Percentiles rank a stretch among this genome's conserved stretches.
Conservation (phyloP, 805 yeast genomes). For the Schwanniomyces sp. region DNA sequence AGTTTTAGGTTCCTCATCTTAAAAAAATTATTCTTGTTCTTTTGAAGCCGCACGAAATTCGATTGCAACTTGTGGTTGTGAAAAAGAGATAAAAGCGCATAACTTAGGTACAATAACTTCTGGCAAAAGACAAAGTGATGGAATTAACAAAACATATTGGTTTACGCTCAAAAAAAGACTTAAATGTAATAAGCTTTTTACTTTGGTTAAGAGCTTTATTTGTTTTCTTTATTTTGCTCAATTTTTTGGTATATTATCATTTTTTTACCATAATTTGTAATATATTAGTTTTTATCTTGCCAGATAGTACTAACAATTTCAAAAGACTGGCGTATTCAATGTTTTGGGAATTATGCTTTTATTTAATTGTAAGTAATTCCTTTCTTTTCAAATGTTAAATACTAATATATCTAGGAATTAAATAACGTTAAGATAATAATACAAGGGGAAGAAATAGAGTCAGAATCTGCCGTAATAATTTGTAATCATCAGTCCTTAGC, state of each 20-base stretch:
- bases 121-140: constrained; percentile 11
- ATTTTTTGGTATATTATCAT: constrained; percentile 18
- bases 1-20: constrained; percentile 1
- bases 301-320: constrained; percentile 17
- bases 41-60: constrained; percentile 3
- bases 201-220: constrained; percentile 15
- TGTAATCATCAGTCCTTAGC: constrained; percentile 69
- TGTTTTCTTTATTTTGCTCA: constrained; percentile 15
- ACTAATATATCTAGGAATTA: constrained; percentile 20
- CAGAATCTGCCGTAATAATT: constrained; percentile 38
- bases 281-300: constrained; percentile 11
- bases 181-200: constrained; percentile 6
- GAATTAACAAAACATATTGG: constrained; percentile 36
- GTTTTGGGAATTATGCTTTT: constrained; percentile 32
- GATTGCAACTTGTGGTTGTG: constrained; percentile 6
- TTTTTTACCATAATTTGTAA: constrained; percentile 15
- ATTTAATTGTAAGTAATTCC: constrained; percentile 23
- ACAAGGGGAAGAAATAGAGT: constrained; percentile 40
- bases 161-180: constrained; percentile 15
- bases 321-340: constrained; percentile 15
- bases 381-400: background rate
- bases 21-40: constrained; percentile 1
- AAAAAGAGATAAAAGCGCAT: constrained; percentile 2
- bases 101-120: background rate
- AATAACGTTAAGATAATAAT: constrained; percentile 38